Evolutionary conservation across 352 stramenopile genomes (phyloP).

Genomic region (Globisporangium solare): DNA sequence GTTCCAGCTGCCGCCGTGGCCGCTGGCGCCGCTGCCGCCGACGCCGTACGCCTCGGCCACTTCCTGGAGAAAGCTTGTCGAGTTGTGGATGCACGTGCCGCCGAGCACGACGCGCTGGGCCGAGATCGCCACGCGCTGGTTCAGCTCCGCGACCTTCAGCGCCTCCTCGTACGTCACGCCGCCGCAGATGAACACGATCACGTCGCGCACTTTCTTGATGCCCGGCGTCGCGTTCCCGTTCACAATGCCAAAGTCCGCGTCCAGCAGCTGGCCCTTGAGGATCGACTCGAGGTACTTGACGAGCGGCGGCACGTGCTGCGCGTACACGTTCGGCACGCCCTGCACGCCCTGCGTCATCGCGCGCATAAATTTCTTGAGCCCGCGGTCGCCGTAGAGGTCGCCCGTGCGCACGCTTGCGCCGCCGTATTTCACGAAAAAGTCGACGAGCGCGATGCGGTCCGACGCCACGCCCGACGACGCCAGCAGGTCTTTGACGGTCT

Average conservation of each 20-base stretch:
- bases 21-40: slow-evolving; percentile 8
- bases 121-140: slow-evolving; percentile 78
- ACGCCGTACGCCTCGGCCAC: slow-evolving; percentile 71
- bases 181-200: slow-evolving; percentile 98
- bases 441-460: slow-evolving; percentile 55
- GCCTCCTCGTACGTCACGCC: slow-evolving; percentile 99
- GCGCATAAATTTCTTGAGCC: slow-evolving; percentile 85
- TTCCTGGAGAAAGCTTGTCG: slow-evolving; percentile 95
- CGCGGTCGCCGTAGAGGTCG: slow-evolving; percentile 80
- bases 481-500: slow-evolving; percentile 75
- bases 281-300: slow-evolving; percentile 91
- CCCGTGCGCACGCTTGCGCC: slow-evolving; percentile 54
- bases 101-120: slow-evolving; percentile 92
- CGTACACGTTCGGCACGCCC: slow-evolving; percentile 97
- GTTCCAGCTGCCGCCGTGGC: slow-evolving; percentile 24
- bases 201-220: slow-evolving; percentile 93
- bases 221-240: slow-evolving; percentile 95
- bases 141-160: slow-evolving; percentile 97
- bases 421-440: slow-evolving; percentile 69
- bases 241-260: slow-evolving; percentile 92
- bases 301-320: slow-evolving; percentile 96
- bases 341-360: slow-evolving; percentile 94
- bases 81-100: slow-evolving; percentile 96
- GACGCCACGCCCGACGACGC: slow-evolving; percentile 30
- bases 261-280: slow-evolving; percentile 73